phyloP scores from a whole-genome alignment of 805 yeast genomes.

The Yarrowia divulgata region DNA sequence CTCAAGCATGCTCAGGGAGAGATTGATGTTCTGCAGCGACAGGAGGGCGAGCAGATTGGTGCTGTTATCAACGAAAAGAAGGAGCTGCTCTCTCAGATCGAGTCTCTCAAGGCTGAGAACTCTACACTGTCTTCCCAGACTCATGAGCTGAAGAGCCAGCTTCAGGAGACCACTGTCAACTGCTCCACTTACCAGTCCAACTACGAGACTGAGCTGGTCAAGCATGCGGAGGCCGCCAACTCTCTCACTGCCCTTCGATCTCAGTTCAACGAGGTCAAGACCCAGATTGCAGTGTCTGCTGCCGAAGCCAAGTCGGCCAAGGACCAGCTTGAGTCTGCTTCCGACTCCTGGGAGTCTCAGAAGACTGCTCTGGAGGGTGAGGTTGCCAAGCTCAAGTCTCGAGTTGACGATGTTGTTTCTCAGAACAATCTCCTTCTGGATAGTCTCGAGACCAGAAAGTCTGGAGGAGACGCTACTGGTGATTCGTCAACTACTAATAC shows the following conservation, averaged over 20 bases:
- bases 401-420: slow-evolving; percentile 63
- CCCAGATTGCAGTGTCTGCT: slow-evolving; percentile 46
- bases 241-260: slow-evolving; percentile 54
- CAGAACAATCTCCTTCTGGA: slow-evolving; percentile 73
- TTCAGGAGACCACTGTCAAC: slow-evolving; percentile 51
- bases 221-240: slow-evolving; percentile 61
- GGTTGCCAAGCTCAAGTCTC: slow-evolving; percentile 55
- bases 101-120: slow-evolving; percentile 46
- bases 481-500: slow-evolving; percentile 13
- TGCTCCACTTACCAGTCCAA: slow-evolving; percentile 60
- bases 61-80: slow-evolving; percentile 44
- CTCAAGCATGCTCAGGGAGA: slow-evolving; percentile 43
- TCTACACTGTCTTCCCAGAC: slow-evolving; percentile 43
- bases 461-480: slow-evolving; percentile 40
- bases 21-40: slow-evolving; percentile 41
- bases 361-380: slow-evolving; percentile 56
- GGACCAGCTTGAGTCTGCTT: slow-evolving; percentile 49
- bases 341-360: slow-evolving; percentile 56
- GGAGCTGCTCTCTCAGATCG: slow-evolving; percentile 40
- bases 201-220: slow-evolving; percentile 62
- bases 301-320: slow-evolving; percentile 29
- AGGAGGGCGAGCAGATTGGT: slow-evolving; percentile 45
- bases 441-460: slow-evolving; percentile 61
- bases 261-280: slow-evolving; percentile 49
- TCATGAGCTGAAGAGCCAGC: slow-evolving; percentile 49